Evolutionary conservation across 2,329 filamentous ascomycete species (phyloP).

Genomic region (Arthrobotrys entomopaga): DNA sequence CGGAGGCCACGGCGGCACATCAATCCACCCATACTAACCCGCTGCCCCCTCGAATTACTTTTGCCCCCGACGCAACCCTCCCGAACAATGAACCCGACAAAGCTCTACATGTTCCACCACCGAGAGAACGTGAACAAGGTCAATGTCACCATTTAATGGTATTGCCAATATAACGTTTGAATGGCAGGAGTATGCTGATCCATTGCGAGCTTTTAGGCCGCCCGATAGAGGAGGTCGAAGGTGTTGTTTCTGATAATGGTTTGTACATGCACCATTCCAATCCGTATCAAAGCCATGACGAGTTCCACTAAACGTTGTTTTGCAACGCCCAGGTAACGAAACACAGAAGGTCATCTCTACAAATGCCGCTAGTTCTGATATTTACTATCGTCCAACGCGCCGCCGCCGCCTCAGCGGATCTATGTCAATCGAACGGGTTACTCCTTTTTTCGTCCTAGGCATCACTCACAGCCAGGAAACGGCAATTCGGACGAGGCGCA

Average conservation of each 20-base stretch:
- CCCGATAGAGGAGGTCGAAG: slow-evolving; percentile 2
- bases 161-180: neutral
- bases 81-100: slow-evolving; percentile 63
- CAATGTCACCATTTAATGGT: slow-evolving; percentile 64
- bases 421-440: neutral
- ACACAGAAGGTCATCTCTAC: neutral
- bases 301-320: too few relatives aligned
- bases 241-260: slow-evolving; percentile 8
- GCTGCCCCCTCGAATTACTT: neutral
- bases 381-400: neutral
- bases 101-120: slow-evolving; percentile 87
- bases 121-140: slow-evolving; percentile 86
- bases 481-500: slow-evolving; percentile 69
- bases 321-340: neutral
- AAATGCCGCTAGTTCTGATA: neutral
- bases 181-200: neutral
- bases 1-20: neutral
- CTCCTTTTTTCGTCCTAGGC: neutral
- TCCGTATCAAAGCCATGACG: too few relatives aligned
- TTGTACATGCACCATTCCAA: too few relatives aligned
- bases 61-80: slow-evolving; percentile 5
- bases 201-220: slow-evolving; percentile 1
- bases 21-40: too few relatives aligned
- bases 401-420: neutral
- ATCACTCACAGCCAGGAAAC: slow-evolving; percentile 50